These are phyloP conservation scores for Melaleuca quinquenervia DNA, from an alignment of 345 rosid genomes.

Conservation along the genomic window DNA sequence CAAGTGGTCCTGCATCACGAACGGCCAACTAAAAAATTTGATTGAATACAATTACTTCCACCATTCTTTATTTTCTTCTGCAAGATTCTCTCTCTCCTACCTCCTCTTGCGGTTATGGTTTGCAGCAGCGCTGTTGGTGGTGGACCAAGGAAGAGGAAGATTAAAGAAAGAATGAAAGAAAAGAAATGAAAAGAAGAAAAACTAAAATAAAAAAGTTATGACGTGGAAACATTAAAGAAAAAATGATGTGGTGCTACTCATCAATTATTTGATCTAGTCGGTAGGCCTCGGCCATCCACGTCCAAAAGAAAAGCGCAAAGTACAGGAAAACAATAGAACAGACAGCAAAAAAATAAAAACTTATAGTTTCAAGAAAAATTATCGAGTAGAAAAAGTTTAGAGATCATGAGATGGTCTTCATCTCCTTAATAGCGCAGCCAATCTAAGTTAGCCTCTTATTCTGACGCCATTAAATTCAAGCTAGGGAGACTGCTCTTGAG, in stretches of 20 bases:
- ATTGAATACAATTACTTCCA: background rate
- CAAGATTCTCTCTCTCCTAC: background rate
- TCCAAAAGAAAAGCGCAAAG: background rate
- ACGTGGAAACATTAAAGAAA: background rate
- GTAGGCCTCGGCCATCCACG: background rate
- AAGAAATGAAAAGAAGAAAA: background rate
- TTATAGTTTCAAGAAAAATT: background rate
- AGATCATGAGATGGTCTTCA: background rate
- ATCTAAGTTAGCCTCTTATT: slow-evolving; percentile 5
- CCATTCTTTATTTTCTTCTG: background rate
- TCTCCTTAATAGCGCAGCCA: background rate
- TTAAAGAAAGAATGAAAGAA: background rate
- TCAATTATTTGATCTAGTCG: background rate
- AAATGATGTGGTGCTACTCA: background rate
- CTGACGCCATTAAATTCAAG: background rate
- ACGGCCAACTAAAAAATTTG: background rate
- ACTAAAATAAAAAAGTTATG: background rate
- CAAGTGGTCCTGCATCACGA: fast-evolving
- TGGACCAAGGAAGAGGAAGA: background rate
- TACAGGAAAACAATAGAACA: background rate
- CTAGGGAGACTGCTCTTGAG: background rate
- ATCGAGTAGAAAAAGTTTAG: fast-evolving
- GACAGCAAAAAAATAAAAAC: background rate
- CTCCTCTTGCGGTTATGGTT: background rate
- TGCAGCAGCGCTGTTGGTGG: background rate